Conservation (phyloP, 2,329 filamentous ascomycete species). For the Fusarium gaditjirri region DNA sequence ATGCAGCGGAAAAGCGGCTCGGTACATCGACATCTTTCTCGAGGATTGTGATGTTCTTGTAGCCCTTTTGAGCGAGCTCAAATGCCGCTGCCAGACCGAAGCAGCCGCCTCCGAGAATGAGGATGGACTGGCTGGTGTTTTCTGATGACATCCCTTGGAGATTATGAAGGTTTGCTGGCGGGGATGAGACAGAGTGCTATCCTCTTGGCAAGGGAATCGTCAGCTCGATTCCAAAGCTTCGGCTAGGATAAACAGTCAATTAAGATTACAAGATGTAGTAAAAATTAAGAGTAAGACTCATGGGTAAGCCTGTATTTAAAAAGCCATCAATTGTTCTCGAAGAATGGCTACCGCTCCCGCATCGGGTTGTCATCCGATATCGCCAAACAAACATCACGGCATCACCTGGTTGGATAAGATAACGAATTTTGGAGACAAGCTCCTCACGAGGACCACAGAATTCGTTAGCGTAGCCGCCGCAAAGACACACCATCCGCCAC, state of each 20-base stretch:
- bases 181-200: neutral
- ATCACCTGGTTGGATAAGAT: slow-evolving; percentile 6
- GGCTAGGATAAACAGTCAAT: fast-evolving
- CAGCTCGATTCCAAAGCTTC: fast-evolving
- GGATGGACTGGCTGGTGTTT: slow-evolving; percentile 13
- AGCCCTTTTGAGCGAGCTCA: slow-evolving; percentile 19
- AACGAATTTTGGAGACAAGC: neutral
- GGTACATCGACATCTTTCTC: slow-evolving; percentile 23
- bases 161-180: neutral
- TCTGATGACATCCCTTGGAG: neutral
- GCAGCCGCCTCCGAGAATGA: slow-evolving; percentile 27
- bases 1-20: slow-evolving; percentile 23
- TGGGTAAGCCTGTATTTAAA: neutral
- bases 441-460: slow-evolving; percentile 11
- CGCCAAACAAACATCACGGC: neutral
- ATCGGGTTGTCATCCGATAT: slow-evolving; percentile 23
- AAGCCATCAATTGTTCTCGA: neutral
- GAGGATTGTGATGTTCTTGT: slow-evolving; percentile 25
- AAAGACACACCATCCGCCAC: neutral
- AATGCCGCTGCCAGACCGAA: slow-evolving; percentile 21
- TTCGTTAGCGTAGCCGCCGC: slow-evolving; percentile 29
- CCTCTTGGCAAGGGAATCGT: too few species aligned
- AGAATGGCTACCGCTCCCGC: neutral
- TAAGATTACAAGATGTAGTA: fast-evolving
- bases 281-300: fast-evolving